A percentile compares a stretch with the other conserved stretches of the same genome.
Conservation (phyloP, 1,284 basidiomycete species). For the Laetiporus sulphureus region DNA sequence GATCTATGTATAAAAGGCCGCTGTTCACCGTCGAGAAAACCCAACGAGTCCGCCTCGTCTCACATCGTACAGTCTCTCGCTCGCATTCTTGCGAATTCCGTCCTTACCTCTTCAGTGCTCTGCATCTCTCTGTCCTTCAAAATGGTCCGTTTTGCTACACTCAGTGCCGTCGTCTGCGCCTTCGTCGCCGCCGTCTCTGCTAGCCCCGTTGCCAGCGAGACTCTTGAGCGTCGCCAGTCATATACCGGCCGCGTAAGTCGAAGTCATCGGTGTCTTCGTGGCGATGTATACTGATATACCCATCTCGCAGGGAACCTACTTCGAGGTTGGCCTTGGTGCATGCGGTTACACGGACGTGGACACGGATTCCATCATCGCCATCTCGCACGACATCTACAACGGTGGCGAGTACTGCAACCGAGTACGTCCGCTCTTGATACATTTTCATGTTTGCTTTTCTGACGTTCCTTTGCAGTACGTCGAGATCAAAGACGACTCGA, state of each 20-base stretch:
- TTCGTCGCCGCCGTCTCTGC: constrained; percentile 37
- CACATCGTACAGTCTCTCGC: constrained; percentile 3
- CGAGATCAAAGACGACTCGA: constrained; percentile 27
- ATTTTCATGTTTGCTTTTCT: not conserved
- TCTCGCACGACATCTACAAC: constrained; percentile 29
- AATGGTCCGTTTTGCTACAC: constrained; percentile 35
- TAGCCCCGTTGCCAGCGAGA: constrained; percentile 34
- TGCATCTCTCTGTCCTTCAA: constrained; percentile 8
- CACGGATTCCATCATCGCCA: constrained; percentile 33
- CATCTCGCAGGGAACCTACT: constrained; percentile 33
- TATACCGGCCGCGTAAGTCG: constrained; percentile 41
- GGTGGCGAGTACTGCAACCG: constrained; percentile 32
- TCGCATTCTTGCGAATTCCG: constrained; percentile 4
- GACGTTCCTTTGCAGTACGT: constrained; percentile 17
- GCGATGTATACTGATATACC: constrained; percentile 3
- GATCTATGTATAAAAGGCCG: too few species aligned
- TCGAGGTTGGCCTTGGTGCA: constrained; percentile 34
- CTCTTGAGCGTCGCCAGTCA: constrained; percentile 41
- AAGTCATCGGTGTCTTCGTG: constrained; percentile 1
- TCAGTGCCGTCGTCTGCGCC: constrained; percentile 38
- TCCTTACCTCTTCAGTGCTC: not conserved
- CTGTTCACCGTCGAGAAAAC: too few species aligned
- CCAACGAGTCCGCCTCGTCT: constrained; percentile 3
- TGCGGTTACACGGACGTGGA: constrained; percentile 32
- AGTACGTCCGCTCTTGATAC: constrained; percentile 16